Base-by-base conservation (phyloP, 352 stramenopile genomes). In the Phytopythium boreale region DNA sequence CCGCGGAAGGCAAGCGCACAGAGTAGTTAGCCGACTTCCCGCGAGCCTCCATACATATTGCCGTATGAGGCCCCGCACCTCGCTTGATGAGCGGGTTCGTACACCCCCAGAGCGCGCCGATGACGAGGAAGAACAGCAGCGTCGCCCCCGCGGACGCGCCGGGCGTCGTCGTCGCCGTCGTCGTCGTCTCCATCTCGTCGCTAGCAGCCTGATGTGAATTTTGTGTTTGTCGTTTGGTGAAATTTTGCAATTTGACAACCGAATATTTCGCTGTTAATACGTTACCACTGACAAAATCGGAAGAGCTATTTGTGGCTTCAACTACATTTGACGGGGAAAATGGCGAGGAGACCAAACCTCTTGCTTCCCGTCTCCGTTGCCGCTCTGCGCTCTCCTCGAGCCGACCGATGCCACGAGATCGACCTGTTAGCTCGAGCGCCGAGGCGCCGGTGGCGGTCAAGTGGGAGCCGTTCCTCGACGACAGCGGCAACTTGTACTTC, bases 11-110 rank as follows among this genome's bases (percentile, higher is more conserved):
- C 34, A 39, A 15, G 7, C 7, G 7, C 29, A 34, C 3, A 34
- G 7, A 34, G 7, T 7, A 34, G 4, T 34, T 7, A 8, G 29
- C 29, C 29, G 29, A 34, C 29, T 3, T 7, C 29, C 29, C 29
- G n/a, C 11, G 19, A n/a, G 53, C 47, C 20, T 56, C 22, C 37
- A 15, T 10, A 59, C 7, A 15, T 10, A 59, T 4, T 3, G 14
- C 22, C 2, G 37, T 24, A 6, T 9, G 20, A 26, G 43, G 20
- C 8, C n/a, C n/a, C 53, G 53, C 56, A 90, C 87, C 87, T 82
- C 67, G 62, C 63, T 95, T 95, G 56, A 95, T 91, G 34, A 95
- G 70, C 2, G 87, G 87, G 64, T 95, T 95, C 5, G 87, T 95
- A 67, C 87, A 95, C 1, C 87, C 87, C 87, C 87, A 95, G 2